These are phyloP conservation scores for Globisporangium yorkense DNA, from an alignment of 352 stramenopile species.

Conservation along the genomic window DNA sequence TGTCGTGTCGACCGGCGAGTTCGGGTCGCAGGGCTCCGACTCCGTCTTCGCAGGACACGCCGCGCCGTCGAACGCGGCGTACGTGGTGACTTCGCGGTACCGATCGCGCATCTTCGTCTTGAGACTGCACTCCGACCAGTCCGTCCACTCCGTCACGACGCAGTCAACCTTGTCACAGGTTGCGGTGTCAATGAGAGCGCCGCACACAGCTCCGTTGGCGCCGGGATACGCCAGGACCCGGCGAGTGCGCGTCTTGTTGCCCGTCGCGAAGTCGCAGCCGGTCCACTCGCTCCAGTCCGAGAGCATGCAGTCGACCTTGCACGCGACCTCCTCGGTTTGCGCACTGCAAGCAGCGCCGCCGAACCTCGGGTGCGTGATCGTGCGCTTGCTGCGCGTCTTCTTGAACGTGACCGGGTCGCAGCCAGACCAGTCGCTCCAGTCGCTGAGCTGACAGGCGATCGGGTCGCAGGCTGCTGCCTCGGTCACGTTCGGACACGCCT, in stretches of 20 bases:
- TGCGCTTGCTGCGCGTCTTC: constrained; percentile 22
- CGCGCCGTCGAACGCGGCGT: constrained; percentile 25
- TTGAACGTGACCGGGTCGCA: constrained; percentile 29
- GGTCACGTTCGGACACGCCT: constrained; percentile 15
- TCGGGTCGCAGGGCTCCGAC: constrained; percentile 21
- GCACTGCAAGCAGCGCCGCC: constrained; percentile 22
- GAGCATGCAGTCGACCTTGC: constrained; percentile 42
- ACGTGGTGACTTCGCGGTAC: constrained; percentile 26
- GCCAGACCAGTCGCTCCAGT: constrained; percentile 43
- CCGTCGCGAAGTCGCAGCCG: constrained; percentile 36
- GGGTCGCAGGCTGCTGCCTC: constrained; percentile 23
- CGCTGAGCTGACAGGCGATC: constrained; percentile 37
- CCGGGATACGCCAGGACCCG: constrained; percentile 25
- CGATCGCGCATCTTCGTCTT: constrained; percentile 31
- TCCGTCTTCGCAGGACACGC: constrained; percentile 23
- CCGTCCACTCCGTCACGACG: constrained; percentile 31
- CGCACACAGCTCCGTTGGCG: constrained; percentile 22
- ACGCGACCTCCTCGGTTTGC: constrained; percentile 19
- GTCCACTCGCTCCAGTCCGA: constrained; percentile 41
- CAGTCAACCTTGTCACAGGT: constrained; percentile 44
- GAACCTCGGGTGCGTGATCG: constrained; percentile 27
- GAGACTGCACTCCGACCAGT: constrained; percentile 43
- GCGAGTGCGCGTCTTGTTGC: constrained; percentile 35
- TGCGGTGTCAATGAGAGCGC: constrained; percentile 12
- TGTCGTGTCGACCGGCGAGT: background rate